These are phyloP conservation scores for Saccharum officinarum DNA, from an alignment of 176 grass and related monocot species.

Conservation along the genomic window DNA sequence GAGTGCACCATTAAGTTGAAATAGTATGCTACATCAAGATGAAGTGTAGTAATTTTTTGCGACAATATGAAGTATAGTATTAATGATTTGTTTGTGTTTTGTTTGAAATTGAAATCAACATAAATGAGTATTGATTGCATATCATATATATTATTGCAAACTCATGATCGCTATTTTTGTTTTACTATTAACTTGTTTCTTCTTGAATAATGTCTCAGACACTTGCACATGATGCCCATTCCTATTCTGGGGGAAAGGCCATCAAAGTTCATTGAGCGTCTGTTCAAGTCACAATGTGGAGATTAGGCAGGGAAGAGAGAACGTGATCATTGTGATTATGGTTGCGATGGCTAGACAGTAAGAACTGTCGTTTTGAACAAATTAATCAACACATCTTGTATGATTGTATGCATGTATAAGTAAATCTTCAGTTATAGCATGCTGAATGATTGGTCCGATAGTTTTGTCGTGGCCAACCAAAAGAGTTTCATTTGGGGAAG, in stretches of 20 bases:
- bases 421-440: neutral
- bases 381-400: neutral
- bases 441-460: neutral
- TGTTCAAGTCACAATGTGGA: neutral
- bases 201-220: slow-evolving; percentile 46
- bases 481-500: neutral
- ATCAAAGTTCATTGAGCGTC: neutral
- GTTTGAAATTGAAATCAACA: neutral
- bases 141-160: neutral
- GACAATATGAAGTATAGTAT: neutral
- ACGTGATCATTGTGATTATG: neutral
- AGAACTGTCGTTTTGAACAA: neutral
- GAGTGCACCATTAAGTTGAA: neutral
- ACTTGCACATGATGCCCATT: slow-evolving; percentile 66
- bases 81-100: neutral
- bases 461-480: neutral
- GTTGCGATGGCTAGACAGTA: neutral
- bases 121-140: neutral
- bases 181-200: slow-evolving; percentile 23
- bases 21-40: neutral
- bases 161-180: neutral
- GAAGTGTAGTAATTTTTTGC: neutral
- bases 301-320: neutral
- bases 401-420: neutral
- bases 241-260: slow-evolving; percentile 44